Evolutionary conservation across 1,139 yeast species (phyloP), one percentile per base, ranked within the genome.

Genomic region (Sugiyamaella grinbergsii): DNA sequence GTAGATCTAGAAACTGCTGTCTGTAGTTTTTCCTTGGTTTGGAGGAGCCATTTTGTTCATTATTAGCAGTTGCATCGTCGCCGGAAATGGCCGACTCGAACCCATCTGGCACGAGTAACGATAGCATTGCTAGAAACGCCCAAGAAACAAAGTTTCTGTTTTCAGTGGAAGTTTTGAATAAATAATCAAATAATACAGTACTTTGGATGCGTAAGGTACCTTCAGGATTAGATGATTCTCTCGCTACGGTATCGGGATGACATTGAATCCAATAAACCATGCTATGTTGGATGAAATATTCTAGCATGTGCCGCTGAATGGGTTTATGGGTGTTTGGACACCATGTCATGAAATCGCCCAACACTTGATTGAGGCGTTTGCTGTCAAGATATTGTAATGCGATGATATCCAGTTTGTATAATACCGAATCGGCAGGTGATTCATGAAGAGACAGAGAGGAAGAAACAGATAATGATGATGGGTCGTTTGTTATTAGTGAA

Each of bases 211-310:
- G 39, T 5, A 63, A 45, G 1, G 52, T 41, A 13, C 60, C 49
- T 13, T 53, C 55, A 29, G 64, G 56, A 64, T 10, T 71, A 64
- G 16, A 73, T 64, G 45, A 60, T 51, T 47, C 52, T 19, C 36
- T 32, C 4, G 56, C 70, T 49, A 60, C 76, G 58, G 81, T 85
- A 11, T 66, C 64, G 0, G 88, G 81, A 58, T 84, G 71, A n/a
- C 83, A 72, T 47, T 77, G 70, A 16, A 79, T 70, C 79, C 87
- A 86, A 54, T 75, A 74, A 57, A 75, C 72, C 8, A 83, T 64
- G 42, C 80, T 70, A 48, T 72, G 72, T 22, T 82, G 68, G 52
- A 78, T 72, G 58, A 79, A 83, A 18, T 76, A 72, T 31, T 81
- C 69, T 2, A 81, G 64, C 11, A 80, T 69, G 58, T 77, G 79